Percentiles rank a stretch among this genome's conserved stretches.
These are phyloP conservation scores for Ogataea thermomethanolica DNA, from an alignment of 805 yeast genomes.

Conservation along the genomic window DNA sequence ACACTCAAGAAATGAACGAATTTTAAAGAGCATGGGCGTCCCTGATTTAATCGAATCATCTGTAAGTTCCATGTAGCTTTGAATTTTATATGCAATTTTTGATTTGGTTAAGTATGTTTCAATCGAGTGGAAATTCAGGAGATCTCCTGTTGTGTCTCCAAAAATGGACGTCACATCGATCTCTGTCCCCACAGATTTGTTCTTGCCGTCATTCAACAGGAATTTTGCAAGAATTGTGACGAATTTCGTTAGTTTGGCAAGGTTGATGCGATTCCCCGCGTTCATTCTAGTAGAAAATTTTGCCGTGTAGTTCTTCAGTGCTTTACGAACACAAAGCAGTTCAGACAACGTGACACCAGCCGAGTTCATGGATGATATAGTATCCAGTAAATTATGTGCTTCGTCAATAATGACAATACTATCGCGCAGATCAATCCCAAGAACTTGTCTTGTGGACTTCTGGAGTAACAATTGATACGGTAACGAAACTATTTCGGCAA, in stretches of 20 bases:
- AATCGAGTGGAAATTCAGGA: conserved; percentile 64
- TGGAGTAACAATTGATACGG: conserved; percentile 82
- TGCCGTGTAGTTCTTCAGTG: conserved; percentile 51
- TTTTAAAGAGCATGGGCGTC: conserved; percentile 60
- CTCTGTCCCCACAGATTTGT: conserved; percentile 49
- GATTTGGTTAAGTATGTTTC: conserved; percentile 61
- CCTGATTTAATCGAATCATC: conserved; percentile 4
- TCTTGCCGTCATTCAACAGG: conserved; percentile 34
- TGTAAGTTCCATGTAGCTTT: conserved; percentile 45
- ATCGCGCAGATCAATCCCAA: conserved; percentile 56
- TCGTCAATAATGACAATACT: conserved; percentile 83
- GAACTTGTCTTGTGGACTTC: conserved; percentile 51
- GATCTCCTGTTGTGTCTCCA: conserved; percentile 58
- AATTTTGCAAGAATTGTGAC: conserved; percentile 50
- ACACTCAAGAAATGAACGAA: conserved; percentile 60
- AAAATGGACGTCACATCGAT: conserved; percentile 53
- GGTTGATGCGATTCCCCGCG: conserved; percentile 65
- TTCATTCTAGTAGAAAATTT: conserved; percentile 65
- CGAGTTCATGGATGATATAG: conserved; percentile 68
- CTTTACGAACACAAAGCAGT: conserved; percentile 40
- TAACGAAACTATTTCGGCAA: conserved; percentile 72
- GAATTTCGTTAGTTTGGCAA: conserved; percentile 59
- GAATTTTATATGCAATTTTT: conserved; percentile 81
- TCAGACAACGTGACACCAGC: conserved; percentile 50
- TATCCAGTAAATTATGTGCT: conserved; percentile 85